Conservation (phyloP, 352 stramenopile species). For the Phytophthora palmivora region DNA sequence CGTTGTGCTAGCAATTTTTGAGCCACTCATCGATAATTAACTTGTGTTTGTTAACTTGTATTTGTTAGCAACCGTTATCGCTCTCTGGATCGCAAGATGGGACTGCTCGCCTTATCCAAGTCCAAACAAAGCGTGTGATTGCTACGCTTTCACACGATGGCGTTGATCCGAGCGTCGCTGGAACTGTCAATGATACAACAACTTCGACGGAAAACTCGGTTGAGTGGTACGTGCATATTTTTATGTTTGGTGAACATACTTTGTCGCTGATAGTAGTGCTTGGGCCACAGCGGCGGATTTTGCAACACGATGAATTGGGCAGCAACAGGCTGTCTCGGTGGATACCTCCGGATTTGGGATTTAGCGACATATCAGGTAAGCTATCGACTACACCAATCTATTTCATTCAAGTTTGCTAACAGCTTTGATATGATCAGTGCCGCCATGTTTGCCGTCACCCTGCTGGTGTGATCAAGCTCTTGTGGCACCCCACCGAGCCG, state of each 20-base stretch:
- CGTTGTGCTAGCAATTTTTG: no score
- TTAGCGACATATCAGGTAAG: slow-evolving; percentile 84
- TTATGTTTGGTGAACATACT: neutral
- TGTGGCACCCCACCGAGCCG: slow-evolving; percentile 89
- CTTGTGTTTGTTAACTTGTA: slow-evolving; percentile 2
- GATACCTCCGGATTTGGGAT: slow-evolving; percentile 97
- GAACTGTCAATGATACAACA: slow-evolving; percentile 58
- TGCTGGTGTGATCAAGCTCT: slow-evolving; percentile 90
- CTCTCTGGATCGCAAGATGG: slow-evolving; percentile 95
- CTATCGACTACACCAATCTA: no score
- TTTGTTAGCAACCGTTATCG: slow-evolving; percentile 87
- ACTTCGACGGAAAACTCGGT: slow-evolving; percentile 82
- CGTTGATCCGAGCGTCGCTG: slow-evolving; percentile 50
- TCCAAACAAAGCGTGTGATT: slow-evolving; percentile 95
- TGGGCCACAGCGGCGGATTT: slow-evolving; percentile 88
- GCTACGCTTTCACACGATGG: slow-evolving; percentile 84
- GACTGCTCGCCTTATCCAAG: slow-evolving; percentile 92
- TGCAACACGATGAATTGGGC: slow-evolving; percentile 95
- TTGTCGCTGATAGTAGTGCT: slow-evolving; percentile 10
- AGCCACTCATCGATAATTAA: slow-evolving; percentile 9
- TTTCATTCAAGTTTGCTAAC: slow-evolving; percentile 7
- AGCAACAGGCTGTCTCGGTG: slow-evolving; percentile 95
- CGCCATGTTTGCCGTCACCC: slow-evolving; percentile 89
- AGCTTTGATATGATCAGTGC: slow-evolving; percentile 51
- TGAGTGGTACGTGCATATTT: slow-evolving; percentile 66